Evolutionary conservation across 2,329 filamentous ascomycete species (phyloP).

Genomic region (Verticillium tricorpus): DNA sequence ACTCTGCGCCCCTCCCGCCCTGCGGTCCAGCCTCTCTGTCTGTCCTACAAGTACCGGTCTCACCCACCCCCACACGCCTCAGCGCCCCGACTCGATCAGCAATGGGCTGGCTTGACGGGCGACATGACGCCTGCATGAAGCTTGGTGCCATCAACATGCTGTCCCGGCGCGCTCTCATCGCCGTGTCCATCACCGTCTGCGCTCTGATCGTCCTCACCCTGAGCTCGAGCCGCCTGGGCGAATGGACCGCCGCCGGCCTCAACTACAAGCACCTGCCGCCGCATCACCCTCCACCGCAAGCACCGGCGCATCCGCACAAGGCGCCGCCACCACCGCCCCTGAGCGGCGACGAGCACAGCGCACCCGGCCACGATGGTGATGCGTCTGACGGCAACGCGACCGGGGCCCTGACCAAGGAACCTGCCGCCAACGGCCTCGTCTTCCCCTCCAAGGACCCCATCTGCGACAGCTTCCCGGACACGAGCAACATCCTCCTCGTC

Average conservation of each 20-base stretch:
- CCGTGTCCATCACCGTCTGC: constrained; percentile 20
- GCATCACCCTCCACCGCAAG: background rate
- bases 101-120: constrained; percentile 1
- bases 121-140: constrained; percentile 8
- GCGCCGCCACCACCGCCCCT: constrained; percentile 1
- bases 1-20: background rate
- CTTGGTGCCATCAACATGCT: constrained; percentile 16
- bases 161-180: constrained; percentile 20
- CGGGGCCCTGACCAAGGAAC: constrained; percentile 7
- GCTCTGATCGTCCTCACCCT: constrained; percentile 26
- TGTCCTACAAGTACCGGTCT: background rate
- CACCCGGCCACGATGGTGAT: constrained; percentile 5
- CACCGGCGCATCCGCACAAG: background rate
- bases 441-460: constrained; percentile 18
- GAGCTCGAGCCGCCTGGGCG: constrained; percentile 24
- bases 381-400: background rate
- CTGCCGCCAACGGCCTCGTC: constrained; percentile 8
- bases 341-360: constrained; percentile 3
- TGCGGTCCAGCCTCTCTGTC: no score
- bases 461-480: constrained; percentile 37
- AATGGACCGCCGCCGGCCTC: constrained; percentile 22
- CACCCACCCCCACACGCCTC: background rate
- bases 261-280: constrained; percentile 16
- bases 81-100: background rate
- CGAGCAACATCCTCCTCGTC: constrained; percentile 42